phyloP scores from a whole-genome alignment of 2,329 filamentous ascomycete genomes.

The Davidsoniella virescens region DNA sequence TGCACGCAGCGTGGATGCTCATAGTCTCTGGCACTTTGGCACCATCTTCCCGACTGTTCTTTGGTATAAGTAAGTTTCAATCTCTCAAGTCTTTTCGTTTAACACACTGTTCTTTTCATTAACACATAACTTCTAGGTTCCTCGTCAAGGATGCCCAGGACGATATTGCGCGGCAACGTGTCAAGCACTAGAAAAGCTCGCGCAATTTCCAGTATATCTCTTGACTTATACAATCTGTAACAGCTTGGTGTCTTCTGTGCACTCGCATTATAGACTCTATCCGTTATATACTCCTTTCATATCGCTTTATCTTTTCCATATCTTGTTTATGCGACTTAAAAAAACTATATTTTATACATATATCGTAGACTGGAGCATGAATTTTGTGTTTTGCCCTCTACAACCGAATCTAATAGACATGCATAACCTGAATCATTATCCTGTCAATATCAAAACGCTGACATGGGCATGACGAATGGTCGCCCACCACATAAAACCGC shows the following conservation, averaged over 20 bases:
- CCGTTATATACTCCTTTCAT: background rate
- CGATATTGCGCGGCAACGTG: conserved; percentile 45
- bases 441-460: background rate
- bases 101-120: background rate
- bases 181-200: conserved; percentile 10
- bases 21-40: conserved; percentile 88
- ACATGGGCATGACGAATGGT: conserved; percentile 5
- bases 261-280: too few species aligned
- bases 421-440: too few species aligned
- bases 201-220: background rate
- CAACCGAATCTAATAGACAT: too few species aligned
- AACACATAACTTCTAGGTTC: conserved; percentile 40
- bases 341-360: too few species aligned
- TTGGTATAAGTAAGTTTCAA: conserved; percentile 78
- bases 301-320: too few species aligned
- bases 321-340: too few species aligned
- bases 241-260: too few species aligned
- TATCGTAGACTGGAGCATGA: too few species aligned
- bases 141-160: conserved; percentile 72
- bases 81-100: background rate
- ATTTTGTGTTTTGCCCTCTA: too few species aligned
- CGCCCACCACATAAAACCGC: background rate
- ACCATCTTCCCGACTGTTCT: conserved; percentile 76
- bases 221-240: too few species aligned
- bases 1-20: conserved; percentile 71